A percentile compares a stretch with the other conserved stretches of the same genome.
These are phyloP conservation scores for Pochonia chlamydosporia DNA, from an alignment of 2,329 filamentous ascomycete genomes.

Conservation along the genomic window DNA sequence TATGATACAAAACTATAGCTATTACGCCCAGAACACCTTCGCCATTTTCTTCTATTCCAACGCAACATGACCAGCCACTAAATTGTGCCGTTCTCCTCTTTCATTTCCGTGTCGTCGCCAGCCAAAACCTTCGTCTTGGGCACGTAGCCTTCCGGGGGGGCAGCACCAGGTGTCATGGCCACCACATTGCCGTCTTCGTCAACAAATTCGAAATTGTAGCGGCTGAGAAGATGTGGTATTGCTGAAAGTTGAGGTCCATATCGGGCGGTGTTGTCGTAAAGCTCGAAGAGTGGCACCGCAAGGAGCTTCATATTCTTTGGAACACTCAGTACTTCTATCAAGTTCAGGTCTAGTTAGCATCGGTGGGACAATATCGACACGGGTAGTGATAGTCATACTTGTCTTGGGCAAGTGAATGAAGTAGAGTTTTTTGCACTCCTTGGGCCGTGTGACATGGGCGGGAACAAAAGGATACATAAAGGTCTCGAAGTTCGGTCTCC, in stretches of 20 bases:
- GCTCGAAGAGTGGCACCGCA: constrained; percentile 91
- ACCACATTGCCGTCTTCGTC: constrained; percentile 88
- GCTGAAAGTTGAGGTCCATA: constrained; percentile 96
- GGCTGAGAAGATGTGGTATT: constrained; percentile 88
- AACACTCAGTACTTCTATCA: constrained; percentile 81
- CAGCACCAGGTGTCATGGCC: constrained; percentile 72
- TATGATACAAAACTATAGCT: constrained; percentile 8
- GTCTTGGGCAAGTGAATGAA: constrained; percentile 90
- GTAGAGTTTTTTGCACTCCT: constrained; percentile 99
- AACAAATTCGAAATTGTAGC: constrained; percentile 97
- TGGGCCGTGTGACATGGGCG: constrained; percentile 89
- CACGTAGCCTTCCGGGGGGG: constrained; percentile 49
- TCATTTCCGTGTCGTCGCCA: constrained; percentile 57
- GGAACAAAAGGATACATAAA: constrained; percentile 99
- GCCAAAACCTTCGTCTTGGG: constrained; percentile 63
- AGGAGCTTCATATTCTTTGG: constrained; percentile 99
- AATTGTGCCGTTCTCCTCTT: constrained; percentile 37
- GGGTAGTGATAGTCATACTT: no score
- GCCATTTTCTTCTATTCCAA: constrained; percentile 20
- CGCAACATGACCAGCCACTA: constrained; percentile 15
- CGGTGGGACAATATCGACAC: no score
- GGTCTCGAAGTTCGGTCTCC: constrained; percentile 97
- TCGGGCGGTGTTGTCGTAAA: constrained; percentile 93
- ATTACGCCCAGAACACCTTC: constrained; percentile 32
- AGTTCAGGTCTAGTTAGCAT: constrained; percentile 5